phyloP scores from a whole-genome alignment of 2,329 filamentous ascomycete species.

The Mollisiaceae sp. region DNA sequence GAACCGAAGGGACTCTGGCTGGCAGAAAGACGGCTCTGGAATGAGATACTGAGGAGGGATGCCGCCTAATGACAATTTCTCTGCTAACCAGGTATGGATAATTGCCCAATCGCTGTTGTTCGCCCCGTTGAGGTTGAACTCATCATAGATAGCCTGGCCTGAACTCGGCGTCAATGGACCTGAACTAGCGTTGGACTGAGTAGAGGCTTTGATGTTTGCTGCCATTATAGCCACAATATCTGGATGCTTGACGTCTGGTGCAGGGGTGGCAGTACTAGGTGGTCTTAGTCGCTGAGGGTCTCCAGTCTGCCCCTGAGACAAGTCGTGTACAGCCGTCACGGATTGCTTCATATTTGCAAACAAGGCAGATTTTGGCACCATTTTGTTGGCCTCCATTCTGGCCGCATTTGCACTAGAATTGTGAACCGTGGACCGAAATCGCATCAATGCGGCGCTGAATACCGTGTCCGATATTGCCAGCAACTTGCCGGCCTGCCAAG shows the following conservation, averaged over 20 bases:
- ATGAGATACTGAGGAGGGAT: slow-evolving; percentile 51
- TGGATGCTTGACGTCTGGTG: slow-evolving; percentile 4
- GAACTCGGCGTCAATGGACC: background rate
- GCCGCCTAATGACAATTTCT: slow-evolving; percentile 45
- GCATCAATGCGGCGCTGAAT: slow-evolving; percentile 42
- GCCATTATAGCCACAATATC: slow-evolving; percentile 9
- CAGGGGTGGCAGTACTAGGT: background rate
- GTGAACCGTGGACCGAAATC: slow-evolving; percentile 28
- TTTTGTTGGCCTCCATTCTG: slow-evolving; percentile 1
- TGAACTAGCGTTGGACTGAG: slow-evolving; percentile 5
- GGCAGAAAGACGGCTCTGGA: slow-evolving; percentile 40
- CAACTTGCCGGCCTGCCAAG: slow-evolving; percentile 50
- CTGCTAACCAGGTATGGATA: slow-evolving; percentile 46
- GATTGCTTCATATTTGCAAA: background rate
- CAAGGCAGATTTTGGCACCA: background rate
- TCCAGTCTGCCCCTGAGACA: background rate
- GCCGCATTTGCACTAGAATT: slow-evolving; percentile 11
- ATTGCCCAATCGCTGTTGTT: slow-evolving; percentile 45
- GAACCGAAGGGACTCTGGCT: slow-evolving; percentile 43
- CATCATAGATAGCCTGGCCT: slow-evolving; percentile 15
- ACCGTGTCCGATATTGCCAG: slow-evolving; percentile 46
- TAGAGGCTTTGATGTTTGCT: background rate
- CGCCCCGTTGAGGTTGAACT: slow-evolving; percentile 12
- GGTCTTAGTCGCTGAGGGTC: background rate
- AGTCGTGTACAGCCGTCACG: background rate